Base-by-base conservation (phyloP, 1,284 basidiomycete species). In the Tetrapyrgos nigripes region DNA sequence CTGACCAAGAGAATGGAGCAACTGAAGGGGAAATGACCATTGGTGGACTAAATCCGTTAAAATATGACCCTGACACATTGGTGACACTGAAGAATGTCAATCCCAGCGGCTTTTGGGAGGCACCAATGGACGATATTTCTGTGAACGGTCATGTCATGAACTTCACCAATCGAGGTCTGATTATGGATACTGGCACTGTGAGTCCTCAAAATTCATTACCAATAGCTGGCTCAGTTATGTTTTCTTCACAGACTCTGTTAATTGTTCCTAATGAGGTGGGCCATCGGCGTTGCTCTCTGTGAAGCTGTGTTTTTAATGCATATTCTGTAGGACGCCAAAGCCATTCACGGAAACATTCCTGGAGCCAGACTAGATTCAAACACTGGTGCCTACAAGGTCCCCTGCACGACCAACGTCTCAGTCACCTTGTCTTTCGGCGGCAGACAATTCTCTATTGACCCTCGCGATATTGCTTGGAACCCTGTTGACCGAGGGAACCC, bases 121-220 rank as follows among this genome's bases (percentile, higher is more conserved):
- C 78, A 13, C 68, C 73, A 2, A 72, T 94, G 63, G 80, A 81
- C 55, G 73, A 75, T 6, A 76, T 92, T 55, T 73, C 76, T 14
- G 81, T 88, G 51, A 79, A 84, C 57, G 83, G 82, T 21, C 64
- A 76, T 45, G 70, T 76, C 64, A 69, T 83, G 55, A 78, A 80
- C 6, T 76, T 88, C 61, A 66, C 67, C 1, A 79, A 81, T 49
- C 83, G 85, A 61, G 83, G 81, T 13, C 85, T 85, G 27, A 84
- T 92, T 70, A 79, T 92, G 62, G 90, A 92, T 73, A 92, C 88
- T 4, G 89, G 90, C 55, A 91, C 87, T 50, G 87, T 76, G 44
- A 53, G 70, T 66, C n/a, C n/a, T n/a, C n/a, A 4, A 50, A 37
- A 37, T 29, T 26, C n/a, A 43, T 10, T n/a, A 13, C n/a, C 27